A percentile compares a stretch with the other conserved stretches of the same genome.
phyloP scores from a whole-genome alignment of 805 yeast genomes.

The Kodamaea fukazawae region DNA sequence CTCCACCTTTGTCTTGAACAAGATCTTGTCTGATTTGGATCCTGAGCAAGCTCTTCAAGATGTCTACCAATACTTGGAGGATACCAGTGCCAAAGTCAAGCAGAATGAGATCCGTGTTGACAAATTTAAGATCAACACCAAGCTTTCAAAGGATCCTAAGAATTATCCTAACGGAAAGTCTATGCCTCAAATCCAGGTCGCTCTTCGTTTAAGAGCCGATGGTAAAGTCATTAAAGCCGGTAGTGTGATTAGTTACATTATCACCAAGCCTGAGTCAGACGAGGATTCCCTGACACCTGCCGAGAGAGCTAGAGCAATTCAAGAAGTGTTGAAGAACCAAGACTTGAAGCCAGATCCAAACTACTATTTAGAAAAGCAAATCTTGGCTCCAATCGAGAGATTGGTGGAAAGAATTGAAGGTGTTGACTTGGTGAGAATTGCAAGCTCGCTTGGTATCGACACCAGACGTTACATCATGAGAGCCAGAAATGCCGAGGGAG shows the following conservation, averaged over 20 bases:
- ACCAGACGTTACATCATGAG: constrained; percentile 54
- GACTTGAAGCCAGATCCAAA: constrained; percentile 66
- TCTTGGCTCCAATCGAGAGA: constrained; percentile 88
- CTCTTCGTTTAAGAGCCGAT: constrained; percentile 70
- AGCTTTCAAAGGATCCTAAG: constrained; percentile 82
- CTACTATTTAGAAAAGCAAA: constrained; percentile 83
- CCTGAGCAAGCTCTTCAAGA: constrained; percentile 72
- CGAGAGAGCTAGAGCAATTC: constrained; percentile 79
- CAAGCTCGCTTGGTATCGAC: constrained; percentile 76
- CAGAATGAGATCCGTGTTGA: constrained; percentile 60
- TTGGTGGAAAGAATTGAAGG: constrained; percentile 84
- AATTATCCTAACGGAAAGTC: constrained; percentile 78
- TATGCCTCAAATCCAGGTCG: constrained; percentile 84
- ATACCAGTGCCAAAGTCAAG: constrained; percentile 54
- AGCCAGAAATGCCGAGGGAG: constrained; percentile 36
- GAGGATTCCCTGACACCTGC: constrained; percentile 53
- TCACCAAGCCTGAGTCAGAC: constrained; percentile 42
- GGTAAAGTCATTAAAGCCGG: constrained; percentile 90
- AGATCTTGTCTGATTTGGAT: constrained; percentile 68
- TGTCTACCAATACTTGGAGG: constrained; percentile 69
- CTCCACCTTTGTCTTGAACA: constrained; percentile 69
- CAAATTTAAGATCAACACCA: constrained; percentile 79
- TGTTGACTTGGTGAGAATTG: constrained; percentile 74
- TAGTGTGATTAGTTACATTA: constrained; percentile 82
- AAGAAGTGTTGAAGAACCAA: constrained; percentile 59